phyloP scores from a whole-genome alignment of 805 yeast genomes.

The Komagataella populi region DNA sequence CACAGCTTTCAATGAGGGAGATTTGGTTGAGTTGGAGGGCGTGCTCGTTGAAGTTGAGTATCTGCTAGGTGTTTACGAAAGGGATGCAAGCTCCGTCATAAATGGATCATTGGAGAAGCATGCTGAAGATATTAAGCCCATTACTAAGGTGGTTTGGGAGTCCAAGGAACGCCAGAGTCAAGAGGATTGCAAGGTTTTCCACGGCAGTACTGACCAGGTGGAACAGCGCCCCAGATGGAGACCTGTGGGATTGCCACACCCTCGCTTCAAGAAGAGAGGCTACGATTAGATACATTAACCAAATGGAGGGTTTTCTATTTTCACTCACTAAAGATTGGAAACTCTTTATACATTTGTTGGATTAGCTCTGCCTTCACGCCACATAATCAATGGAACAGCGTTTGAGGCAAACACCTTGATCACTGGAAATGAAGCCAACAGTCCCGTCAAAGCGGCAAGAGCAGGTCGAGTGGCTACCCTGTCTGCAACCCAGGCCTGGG shows the following conservation, averaged over 20 bases:
- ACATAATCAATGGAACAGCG: constrained; percentile 43
- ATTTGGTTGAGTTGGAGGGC: constrained; percentile 8
- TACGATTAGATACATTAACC: not conserved
- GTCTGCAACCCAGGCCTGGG: constrained; percentile 34
- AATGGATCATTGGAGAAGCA: not conserved
- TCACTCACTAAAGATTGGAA: not conserved
- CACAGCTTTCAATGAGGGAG: constrained; percentile 11
- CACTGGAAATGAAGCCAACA: constrained; percentile 44
- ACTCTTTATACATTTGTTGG: constrained; percentile 15
- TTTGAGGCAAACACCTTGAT: constrained; percentile 45
- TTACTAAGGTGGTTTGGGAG: not conserved
- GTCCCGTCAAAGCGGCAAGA: constrained; percentile 42
- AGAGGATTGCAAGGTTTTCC: not conserved
- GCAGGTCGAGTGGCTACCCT: constrained; percentile 39
- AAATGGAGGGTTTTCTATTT: not conserved
- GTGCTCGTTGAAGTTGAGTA: constrained; percentile 19
- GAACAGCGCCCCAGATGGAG: not conserved
- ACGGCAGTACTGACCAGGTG: not conserved
- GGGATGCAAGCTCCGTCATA: constrained; percentile 6
- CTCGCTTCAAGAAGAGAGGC: not conserved
- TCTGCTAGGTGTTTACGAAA: constrained; percentile 17
- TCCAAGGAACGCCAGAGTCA: not conserved
- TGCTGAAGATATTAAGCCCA: not conserved
- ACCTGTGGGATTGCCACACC: not conserved
- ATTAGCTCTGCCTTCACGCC: constrained; percentile 15